phyloP scores from a whole-genome alignment of 2,329 filamentous ascomycete species.

The Pseudocercospora pini-densiflorae region DNA sequence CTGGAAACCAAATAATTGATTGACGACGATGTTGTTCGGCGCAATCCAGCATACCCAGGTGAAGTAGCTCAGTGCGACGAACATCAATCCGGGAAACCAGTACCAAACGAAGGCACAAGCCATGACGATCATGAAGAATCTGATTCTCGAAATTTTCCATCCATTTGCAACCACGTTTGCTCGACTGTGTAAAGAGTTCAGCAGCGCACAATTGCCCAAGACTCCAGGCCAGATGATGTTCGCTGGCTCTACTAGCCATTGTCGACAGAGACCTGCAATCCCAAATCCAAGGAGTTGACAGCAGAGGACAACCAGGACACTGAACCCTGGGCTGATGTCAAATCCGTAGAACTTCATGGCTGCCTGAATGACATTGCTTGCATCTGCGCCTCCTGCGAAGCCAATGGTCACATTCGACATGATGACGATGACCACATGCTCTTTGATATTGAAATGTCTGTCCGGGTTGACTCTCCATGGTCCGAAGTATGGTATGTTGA shows the following conservation, averaged over 20 bases:
- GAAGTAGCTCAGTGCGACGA: constrained; percentile 87
- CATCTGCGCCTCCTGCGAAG: constrained; percentile 60
- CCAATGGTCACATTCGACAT: constrained; percentile 54
- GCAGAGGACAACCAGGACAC: constrained; percentile 80
- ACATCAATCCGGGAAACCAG: constrained; percentile 73
- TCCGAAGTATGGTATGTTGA: constrained; percentile 55
- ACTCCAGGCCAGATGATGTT: constrained; percentile 94
- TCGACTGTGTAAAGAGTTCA: constrained; percentile 73
- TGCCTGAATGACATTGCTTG: constrained; percentile 70
- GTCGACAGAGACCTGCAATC: constrained; percentile 79
- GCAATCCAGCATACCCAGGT: constrained; percentile 89
- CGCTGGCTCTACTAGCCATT: constrained; percentile 81
- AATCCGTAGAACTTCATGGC: constrained; percentile 90
- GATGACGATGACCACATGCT: constrained; percentile 46
- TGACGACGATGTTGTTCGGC: constrained; percentile 81
- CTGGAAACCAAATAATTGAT: constrained; percentile 76
- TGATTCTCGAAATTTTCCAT: constrained; percentile 73
- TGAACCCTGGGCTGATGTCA: constrained; percentile 74
- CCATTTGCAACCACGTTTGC: constrained; percentile 76
- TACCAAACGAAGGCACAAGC: constrained; percentile 76
- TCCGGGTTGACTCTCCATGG: constrained; percentile 36
- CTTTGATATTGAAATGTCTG: constrained; percentile 37
- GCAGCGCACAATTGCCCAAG: constrained; percentile 87
- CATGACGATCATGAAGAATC: constrained; percentile 81
- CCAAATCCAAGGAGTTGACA: constrained; percentile 87